Evolutionary conservation across 371 early-diverging fungal species (phyloP).

Genomic region (Rhizopus microsporus): DNA sequence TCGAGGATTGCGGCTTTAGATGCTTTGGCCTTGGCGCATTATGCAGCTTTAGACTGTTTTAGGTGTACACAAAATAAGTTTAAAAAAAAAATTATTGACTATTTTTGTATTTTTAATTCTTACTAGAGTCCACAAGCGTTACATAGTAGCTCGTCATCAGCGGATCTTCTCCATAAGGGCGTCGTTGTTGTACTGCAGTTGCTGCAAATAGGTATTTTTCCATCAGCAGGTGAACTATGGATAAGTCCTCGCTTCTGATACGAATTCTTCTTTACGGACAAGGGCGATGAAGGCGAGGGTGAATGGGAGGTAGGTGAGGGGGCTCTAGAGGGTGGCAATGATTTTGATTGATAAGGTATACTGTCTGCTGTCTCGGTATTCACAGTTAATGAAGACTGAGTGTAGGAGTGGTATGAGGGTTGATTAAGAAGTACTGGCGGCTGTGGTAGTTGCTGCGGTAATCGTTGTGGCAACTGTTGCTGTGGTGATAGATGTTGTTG

Average conservation of each 20-base stretch:
- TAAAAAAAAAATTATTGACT: neutral
- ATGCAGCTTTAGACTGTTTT: conserved; percentile 65
- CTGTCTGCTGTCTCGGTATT: neutral
- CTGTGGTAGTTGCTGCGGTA: neutral
- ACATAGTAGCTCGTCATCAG: conserved; percentile 80
- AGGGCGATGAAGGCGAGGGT: conserved; percentile 6
- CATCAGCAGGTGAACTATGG: conserved; percentile 21
- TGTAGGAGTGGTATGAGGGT: neutral
- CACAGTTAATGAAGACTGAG: neutral
- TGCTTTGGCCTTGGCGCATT: conserved; percentile 63
- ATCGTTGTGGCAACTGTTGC: neutral
- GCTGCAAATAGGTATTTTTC: conserved; percentile 55
- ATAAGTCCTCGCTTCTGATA: conserved; percentile 14
- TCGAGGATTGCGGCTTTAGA: conserved; percentile 30
- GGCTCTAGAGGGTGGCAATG: conserved; percentile 25
- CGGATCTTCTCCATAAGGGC: conserved; percentile 93
- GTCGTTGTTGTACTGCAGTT: conserved; percentile 92
- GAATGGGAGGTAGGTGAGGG: conserved; percentile 7
- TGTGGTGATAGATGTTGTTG: neutral
- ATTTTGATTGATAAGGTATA: conserved; percentile 20
- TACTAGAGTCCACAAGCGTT: conserved; percentile 94
- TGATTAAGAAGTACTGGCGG: neutral
- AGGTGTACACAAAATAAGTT: neutral
- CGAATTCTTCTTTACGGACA: conserved; percentile 14
- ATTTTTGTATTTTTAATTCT: conserved; percentile 4